Conservation (phyloP, 352 stramenopile genomes). For the Saprolegnia diclina region DNA sequence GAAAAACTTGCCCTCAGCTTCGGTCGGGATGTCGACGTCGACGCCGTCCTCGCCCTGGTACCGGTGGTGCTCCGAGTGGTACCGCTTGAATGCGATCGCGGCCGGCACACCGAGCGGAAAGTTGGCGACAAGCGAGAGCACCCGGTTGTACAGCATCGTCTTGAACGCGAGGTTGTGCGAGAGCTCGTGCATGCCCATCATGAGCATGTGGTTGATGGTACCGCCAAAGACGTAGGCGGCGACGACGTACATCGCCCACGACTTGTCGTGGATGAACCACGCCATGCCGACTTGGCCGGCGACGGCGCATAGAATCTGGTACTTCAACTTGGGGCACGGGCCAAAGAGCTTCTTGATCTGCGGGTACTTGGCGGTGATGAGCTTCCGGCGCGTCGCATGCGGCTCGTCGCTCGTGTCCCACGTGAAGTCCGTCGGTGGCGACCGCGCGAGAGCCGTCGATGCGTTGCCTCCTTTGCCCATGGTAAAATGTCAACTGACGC, state of each 20-base stretch:
- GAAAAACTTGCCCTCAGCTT: conserved; percentile 88
- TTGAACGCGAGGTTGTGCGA: conserved; percentile 95
- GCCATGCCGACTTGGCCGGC: conserved; percentile 77
- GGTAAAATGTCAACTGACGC: conserved; percentile 15
- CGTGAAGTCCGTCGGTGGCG: conserved; percentile 57
- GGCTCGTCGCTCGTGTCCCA: conserved; percentile 82
- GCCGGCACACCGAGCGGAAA: conserved; percentile 89
- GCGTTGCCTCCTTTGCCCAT: conserved; percentile 27
- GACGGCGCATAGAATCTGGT: conserved; percentile 70
- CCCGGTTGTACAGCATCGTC: conserved; percentile 82
- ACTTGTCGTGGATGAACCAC: conserved; percentile 55
- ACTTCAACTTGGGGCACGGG: conserved; percentile 80
- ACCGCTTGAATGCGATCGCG: conserved; percentile 91
- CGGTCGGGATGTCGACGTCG: conserved; percentile 93
- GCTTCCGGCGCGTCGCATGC: conserved; percentile 76
- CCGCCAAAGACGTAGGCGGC: conserved; percentile 86
- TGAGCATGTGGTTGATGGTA: conserved; percentile 92
- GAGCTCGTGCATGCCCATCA: conserved; percentile 95
- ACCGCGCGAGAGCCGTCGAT: not conserved
- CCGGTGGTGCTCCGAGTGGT: conserved; percentile 97
- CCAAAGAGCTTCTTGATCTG: conserved; percentile 88
- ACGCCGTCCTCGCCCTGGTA: conserved; percentile 92
- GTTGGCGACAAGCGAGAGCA: conserved; percentile 92
- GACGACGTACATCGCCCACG: conserved; percentile 52
- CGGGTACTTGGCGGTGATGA: conserved; percentile 84